phyloP scores from a whole-genome alignment of 495 filamentous ascomycete genomes.

The Daldinia concentrica region DNA sequence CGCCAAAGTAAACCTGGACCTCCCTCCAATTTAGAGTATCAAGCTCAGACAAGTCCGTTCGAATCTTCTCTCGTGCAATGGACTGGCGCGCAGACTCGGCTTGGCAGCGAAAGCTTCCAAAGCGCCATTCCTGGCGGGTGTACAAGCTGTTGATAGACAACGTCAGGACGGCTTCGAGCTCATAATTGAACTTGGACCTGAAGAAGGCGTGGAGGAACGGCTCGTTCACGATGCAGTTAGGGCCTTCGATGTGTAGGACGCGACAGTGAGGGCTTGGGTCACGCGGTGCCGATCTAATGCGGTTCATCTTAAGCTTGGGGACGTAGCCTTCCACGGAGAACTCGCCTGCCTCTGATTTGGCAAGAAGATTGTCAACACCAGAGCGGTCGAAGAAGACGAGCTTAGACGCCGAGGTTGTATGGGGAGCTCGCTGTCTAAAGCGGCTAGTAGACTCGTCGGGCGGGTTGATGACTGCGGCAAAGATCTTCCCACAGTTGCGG shows the following conservation, averaged over 20 bases:
- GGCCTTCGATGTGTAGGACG: slow-evolving; percentile 52
- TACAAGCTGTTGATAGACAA: slow-evolving; percentile 29
- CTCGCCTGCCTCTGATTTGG: slow-evolving; percentile 5
- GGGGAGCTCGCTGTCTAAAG: neutral
- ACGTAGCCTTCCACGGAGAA: slow-evolving; percentile 34
- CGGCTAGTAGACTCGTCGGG: slow-evolving; percentile 25
- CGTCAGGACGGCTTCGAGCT: slow-evolving; percentile 51
- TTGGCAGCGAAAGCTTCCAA: slow-evolving; percentile 57
- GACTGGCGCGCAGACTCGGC: slow-evolving; percentile 51
- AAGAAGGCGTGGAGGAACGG: slow-evolving; percentile 48
- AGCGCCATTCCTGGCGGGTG: slow-evolving; percentile 49
- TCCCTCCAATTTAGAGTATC: neutral
- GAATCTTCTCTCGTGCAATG: slow-evolving; percentile 42
- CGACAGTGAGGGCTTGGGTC: slow-evolving; percentile 25
- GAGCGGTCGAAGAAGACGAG: slow-evolving; percentile 51
- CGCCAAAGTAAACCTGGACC: slow-evolving; percentile 32
- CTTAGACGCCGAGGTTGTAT: slow-evolving; percentile 47
- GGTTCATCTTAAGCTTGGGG: slow-evolving; percentile 34
- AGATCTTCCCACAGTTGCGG: slow-evolving; percentile 49
- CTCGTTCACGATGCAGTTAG: slow-evolving; percentile 41
- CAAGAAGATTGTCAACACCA: slow-evolving; percentile 32
- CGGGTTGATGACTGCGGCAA: slow-evolving; percentile 48
- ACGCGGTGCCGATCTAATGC: slow-evolving; percentile 27
- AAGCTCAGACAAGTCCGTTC: neutral
- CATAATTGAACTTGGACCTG: slow-evolving; percentile 51